Evolutionary conservation across 2,329 filamentous ascomycete genomes (phyloP), one percentile per base, ranked within the genome.

Genomic region (Ascochyta rabiei): DNA sequence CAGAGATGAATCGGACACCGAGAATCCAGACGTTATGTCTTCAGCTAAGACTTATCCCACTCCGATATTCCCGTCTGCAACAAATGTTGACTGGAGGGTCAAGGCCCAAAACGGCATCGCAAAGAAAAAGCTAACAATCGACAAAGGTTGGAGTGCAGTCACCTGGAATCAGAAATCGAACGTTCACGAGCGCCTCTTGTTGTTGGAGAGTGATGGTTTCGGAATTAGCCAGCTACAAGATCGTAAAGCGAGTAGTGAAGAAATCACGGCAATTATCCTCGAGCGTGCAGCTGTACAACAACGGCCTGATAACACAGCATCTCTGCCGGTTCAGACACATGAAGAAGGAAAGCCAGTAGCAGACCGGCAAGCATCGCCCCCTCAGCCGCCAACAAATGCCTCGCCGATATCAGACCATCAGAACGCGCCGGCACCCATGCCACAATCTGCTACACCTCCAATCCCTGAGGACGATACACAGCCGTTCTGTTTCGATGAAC

Each of bases 111-210:
- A 1, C 1, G 46, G 45, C 7, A 26, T 55, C 4, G 10, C 10
- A 9, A 46, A 33, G 41, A 55, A 55, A 35, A 47, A 47, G 15
- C 42, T 55, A 1, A 49, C 37, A 8, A 23, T 55, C 2, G 12
- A n/a, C 4, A 53, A 53, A 15, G 40, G n/a, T 1, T 56, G 53
- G 53, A 50, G 53, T 28, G 28, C 34, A 3, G 13, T 42, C 5
- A 56, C 57, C 28, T 53, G 52, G 58, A 53, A 35, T 3, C 45
- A 55, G 19, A 56, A 56, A 21, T 39, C 48, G 1, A 56, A 47
- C 6, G 21, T 56, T 2, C 41, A 34, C 13, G 53, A 56, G 21
- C 53, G 53, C 1, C 43, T 48, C 3, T 12, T 56, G 10, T 15
- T 52, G 2, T 34, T 56, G 4, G 53, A 56, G 18, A 16, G 31